These are phyloP conservation scores for Soucietia sequanensis DNA, from an alignment of 805 yeast genomes.

Conservation along the genomic window DNA sequence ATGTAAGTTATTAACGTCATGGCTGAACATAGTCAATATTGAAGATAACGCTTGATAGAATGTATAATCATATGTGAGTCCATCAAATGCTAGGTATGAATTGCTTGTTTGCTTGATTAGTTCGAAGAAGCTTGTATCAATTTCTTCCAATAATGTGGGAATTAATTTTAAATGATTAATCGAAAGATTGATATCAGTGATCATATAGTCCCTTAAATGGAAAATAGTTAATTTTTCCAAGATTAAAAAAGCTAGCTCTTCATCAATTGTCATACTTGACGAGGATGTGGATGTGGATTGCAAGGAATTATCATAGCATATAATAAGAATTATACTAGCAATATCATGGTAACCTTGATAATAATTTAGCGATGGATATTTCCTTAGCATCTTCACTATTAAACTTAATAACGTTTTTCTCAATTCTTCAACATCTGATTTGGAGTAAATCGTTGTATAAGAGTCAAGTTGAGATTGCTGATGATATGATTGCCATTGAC, in stretches of 20 bases:
- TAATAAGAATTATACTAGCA: conserved; percentile 61
- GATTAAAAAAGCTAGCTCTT: conserved; percentile 35
- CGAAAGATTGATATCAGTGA: conserved; percentile 64
- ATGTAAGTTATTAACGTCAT: conserved; percentile 53
- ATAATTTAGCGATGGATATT: conserved; percentile 63
- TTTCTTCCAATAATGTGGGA: conserved; percentile 53
- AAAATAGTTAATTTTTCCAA: conserved; percentile 56
- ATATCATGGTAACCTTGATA: conserved; percentile 95
- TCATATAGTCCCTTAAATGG: conserved; percentile 83
- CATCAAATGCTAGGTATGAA: conserved; percentile 21
- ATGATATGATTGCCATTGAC: conserved; percentile 27
- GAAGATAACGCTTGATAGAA: conserved; percentile 70
- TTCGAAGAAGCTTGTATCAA: conserved; percentile 47
- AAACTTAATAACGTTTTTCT: conserved; percentile 41
- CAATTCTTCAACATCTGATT: conserved; percentile 30
- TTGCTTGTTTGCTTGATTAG: conserved; percentile 38
- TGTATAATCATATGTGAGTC: conserved; percentile 31
- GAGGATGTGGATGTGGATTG: not conserved
- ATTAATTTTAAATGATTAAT: conserved; percentile 64
- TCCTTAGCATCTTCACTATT: conserved; percentile 55
- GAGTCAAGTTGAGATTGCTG: conserved; percentile 18
- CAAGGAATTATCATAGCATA: conserved; percentile 30
- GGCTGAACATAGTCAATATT: conserved; percentile 74
- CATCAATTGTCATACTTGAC: conserved; percentile 16
- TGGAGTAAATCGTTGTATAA: conserved; percentile 32